Percentiles rank a stretch among this genome's conserved stretches.
phyloP scores from a whole-genome alignment of 768 basidiomycete genomes.

The Kwoniella bestiolae region DNA sequence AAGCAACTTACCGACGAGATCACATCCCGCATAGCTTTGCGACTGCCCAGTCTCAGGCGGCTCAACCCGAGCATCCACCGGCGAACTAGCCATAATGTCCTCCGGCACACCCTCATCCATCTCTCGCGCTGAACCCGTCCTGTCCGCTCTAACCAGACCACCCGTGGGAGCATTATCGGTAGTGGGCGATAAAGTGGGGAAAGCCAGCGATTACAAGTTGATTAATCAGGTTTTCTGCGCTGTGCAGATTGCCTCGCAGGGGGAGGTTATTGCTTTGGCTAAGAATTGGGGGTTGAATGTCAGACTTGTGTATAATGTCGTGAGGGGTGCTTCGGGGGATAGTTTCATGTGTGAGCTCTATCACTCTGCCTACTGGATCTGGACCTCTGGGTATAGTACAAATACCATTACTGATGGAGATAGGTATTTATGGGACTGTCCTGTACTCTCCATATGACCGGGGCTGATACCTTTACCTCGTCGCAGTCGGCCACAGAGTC shows the following conservation, averaged over 20 bases:
- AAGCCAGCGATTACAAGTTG: conserved; percentile 50
- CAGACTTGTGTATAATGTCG: conserved; percentile 42
- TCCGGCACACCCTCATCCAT: conserved; percentile 40
- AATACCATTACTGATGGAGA: too few species aligned
- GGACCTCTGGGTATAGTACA: too few species aligned
- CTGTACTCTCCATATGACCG: background rate
- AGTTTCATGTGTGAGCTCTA: conserved; percentile 49
- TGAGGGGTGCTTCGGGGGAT: conserved; percentile 38
- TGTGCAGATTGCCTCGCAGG: conserved; percentile 37
- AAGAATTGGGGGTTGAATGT: conserved; percentile 44
- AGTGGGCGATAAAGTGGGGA: conserved; percentile 41
- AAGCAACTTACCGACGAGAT: too few species aligned
- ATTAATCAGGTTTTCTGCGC: conserved; percentile 54
- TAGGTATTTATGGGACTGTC: too few species aligned
- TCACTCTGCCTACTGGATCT: background rate
- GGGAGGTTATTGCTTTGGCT: conserved; percentile 44
- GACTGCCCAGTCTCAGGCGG: conserved; percentile 53
- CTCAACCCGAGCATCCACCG: conserved; percentile 44
- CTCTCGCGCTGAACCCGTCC: conserved; percentile 31
- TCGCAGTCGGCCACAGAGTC: conserved; percentile 39
- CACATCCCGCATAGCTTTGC: conserved; percentile 27
- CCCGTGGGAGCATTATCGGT: conserved; percentile 36
- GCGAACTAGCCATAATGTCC: conserved; percentile 45
- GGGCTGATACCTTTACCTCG: background rate
- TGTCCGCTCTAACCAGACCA: conserved; percentile 41